Evolutionary conservation across 495 filamentous ascomycete genomes (phyloP), one percentile per base, ranked within the genome.

Genomic region (Trichoderma virens): DNA sequence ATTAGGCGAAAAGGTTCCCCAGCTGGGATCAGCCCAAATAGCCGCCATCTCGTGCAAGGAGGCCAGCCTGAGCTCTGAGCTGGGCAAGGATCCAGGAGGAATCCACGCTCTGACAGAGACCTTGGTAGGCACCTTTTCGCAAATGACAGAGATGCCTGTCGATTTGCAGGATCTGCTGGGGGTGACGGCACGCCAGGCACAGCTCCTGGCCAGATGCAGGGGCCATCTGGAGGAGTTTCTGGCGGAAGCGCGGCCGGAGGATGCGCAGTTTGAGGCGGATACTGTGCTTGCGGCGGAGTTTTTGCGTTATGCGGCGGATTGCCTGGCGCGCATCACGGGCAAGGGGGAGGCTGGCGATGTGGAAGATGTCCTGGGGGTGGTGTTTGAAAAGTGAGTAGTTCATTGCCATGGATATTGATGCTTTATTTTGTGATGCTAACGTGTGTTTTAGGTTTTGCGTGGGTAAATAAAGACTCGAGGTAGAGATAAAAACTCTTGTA

Each of bases 201-300:
- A 90, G 65, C 86, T 97, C 62, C 81, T 99, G 39, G 79, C 87
- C 62, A 79, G 82, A 66, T 97, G 93, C 67, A 72, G 85, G 20
- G 70, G 74, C 28, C 84, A 90, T 68, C 81, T 98, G 0, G 81
- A 88, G 34, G 80, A 80, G 31, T 98, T 96, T 71, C 75, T 93
- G 25, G 72, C 72, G 16, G 75, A 79, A 64, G 78, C 79, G 34
- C 69, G 67, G 16, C 31, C 43, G 25, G 59, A 54, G 25, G 68
- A 11, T 82, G 85, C 0, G 67, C 34, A 32, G 13, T 47, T 54
- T 18, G 93, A 78, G 28, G 65, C 72, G 7, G 79, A 98, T 71
- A 86, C 98, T n/a, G 95, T 97, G 3, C 79, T 93, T 56, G 93
- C 92, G n/a, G 95, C 94, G 0, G 94, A 99, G 74, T 83, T 90